These are phyloP conservation scores for Eucalyptus urophylla DNA, from an alignment of 345 rosid genomes.

Conservation along the genomic window DNA sequence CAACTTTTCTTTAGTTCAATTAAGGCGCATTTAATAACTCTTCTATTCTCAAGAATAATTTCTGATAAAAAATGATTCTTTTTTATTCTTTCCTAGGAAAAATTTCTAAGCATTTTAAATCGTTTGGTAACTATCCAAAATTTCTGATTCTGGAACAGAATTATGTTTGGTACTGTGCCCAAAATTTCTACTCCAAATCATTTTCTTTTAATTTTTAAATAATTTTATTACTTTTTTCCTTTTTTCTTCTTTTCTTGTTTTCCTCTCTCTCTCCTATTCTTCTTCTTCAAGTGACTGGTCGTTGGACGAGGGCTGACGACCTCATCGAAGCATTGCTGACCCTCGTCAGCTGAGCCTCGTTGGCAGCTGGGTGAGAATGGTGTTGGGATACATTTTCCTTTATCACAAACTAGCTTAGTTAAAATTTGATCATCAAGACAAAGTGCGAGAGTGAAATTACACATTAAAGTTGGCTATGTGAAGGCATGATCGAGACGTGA, in stretches of 20 bases:
- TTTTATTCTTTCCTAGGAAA: fast-evolving
- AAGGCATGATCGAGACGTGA: background rate
- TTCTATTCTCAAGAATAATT: fast-evolving
- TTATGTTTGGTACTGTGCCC: too few species aligned
- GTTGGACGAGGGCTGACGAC: fast-evolving
- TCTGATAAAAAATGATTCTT: too few species aligned
- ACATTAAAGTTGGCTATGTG: background rate
- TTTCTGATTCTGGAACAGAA: too few species aligned
- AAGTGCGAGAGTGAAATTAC: background rate
- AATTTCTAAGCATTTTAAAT: too few species aligned
- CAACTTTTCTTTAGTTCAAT: too few species aligned
- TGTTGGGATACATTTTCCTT: background rate
- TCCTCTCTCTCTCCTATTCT: too few species aligned
- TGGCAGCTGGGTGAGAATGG: fast-evolving
- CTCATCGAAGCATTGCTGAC: fast-evolving
- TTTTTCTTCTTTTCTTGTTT: too few species aligned
- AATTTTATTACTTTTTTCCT: too few species aligned
- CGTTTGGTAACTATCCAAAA: too few species aligned
- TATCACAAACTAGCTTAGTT: background rate
- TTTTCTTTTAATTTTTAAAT: too few species aligned
- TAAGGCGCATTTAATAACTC: fast-evolving
- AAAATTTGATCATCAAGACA: background rate
- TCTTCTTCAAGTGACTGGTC: too few species aligned
- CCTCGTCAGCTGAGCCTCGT: fast-evolving
- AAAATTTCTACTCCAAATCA: too few species aligned